Base-by-base conservation (phyloP, 176 grass and related monocot genomes). In the Ampelocalamus luodianensis region DNA sequence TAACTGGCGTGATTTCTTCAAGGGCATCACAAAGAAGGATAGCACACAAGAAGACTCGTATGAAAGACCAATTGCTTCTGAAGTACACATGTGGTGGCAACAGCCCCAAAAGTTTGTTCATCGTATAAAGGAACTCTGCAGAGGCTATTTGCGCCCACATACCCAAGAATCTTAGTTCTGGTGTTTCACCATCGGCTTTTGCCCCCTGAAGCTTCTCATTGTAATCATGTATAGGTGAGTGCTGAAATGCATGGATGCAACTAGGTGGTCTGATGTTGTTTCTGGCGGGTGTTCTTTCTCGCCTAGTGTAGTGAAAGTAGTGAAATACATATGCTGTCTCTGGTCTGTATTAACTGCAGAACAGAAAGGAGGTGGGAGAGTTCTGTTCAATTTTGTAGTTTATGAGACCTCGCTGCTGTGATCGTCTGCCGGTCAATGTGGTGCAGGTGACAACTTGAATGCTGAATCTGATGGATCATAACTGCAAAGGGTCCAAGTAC, bases 81-180 rank as follows among this genome's bases (percentile, higher is more conserved):
- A 78, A 61, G n/a, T n/a, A n/a, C n/a, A 82, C 20, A 58, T 58
- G 10, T 90, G 87, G 90, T 89, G 86, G 83, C 77, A 92, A 29
- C 77, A 87, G 5, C 80, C 83, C n/a, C 66, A 76, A 34, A 76
- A 85, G 64, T 43, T 82, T 16, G 72, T 69, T 44, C 65, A 62
- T 85, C 77, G 51, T 1, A 26, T 89, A 18, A 82, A 86, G 53
- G 60, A 85, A 38, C 73, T 87, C 49, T 83, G 48, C 63, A 72
- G 78, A 32, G 71, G 76, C 81, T 88, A 86, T 60, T 32, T 42
- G 53, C 83, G 78, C 26, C 87, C 84, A 5, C 50, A 83, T 6
- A 61, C 61, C 6, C 85, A 87, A 62, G 61, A 84, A 61, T 68
- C 75, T 3, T 90, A 83, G 62, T 7, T 76, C 27, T 39, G 46